A percentile compares a stretch with the other conserved stretches of the same genome.
phyloP scores from a whole-genome alignment of 306 rosid genomes.

The Mimosa bimucronata region DNA sequence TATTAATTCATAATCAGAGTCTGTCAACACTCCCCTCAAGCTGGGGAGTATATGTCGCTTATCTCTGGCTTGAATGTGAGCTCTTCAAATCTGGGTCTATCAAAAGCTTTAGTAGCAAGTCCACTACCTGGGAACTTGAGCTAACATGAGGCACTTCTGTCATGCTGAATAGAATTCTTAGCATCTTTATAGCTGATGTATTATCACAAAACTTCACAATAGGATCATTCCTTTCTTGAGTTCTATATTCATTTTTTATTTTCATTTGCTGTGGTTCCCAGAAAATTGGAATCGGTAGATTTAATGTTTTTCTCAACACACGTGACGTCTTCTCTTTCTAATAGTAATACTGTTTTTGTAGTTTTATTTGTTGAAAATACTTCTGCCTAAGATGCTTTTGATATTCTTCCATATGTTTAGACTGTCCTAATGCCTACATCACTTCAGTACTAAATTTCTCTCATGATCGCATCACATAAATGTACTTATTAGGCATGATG shows the following conservation, averaged over 20 bases:
- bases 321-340: background rate
- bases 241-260: background rate
- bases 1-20: background rate
- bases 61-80: background rate
- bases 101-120: background rate
- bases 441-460: slow-evolving; percentile 14
- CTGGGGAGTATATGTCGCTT: background rate
- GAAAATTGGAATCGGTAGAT: background rate
- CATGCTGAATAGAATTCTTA: background rate
- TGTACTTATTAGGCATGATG: slow-evolving; percentile 10
- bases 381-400: background rate
- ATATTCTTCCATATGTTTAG: slow-evolving; percentile 1
- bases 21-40: background rate
- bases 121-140: background rate
- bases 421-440: slow-evolving; percentile 11
- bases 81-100: background rate
- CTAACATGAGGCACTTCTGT: background rate
- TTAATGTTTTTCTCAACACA: background rate
- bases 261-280: background rate
- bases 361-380: background rate
- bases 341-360: background rate
- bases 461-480: background rate
- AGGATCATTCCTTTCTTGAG: background rate
- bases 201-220: background rate
- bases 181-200: background rate